Base-by-base conservation (phyloP, 345 rosid species). In the Bruguiera parviflora region DNA sequence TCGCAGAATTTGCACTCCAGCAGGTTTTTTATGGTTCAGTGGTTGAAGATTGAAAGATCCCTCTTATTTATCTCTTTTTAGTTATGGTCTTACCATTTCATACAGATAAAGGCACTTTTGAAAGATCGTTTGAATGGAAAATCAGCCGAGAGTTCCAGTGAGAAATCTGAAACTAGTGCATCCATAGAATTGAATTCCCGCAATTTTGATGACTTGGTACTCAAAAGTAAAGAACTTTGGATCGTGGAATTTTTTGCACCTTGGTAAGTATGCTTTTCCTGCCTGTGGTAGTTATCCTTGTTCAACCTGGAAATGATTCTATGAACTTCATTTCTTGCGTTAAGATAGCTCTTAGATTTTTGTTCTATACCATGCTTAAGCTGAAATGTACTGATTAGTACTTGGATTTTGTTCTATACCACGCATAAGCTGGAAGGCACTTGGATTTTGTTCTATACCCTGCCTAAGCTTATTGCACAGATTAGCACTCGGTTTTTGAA, bases 211-310 rank as follows among this genome's bases (percentile, higher is more conserved):
- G 90, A 91, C 74, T 72, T 89, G 87, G 97, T 94, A 56, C 79
- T 78, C 67, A 85, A 86, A 84, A 91, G 98, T 80, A 91, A 89
- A 82, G 92, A 91, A 19, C 90, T 91, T 64, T 94, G 98, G 98
- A 75, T 94, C 67, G 91, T 94, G 75, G 98, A 94, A 80, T 91
- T 94, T 74, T 91, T 91, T 55, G 97, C 98, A 64, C 98, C 98
- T 70, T 94, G 98, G 97, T 96, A 84, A 73, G 90, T 67, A 16
- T 58, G 37, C 59, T 53, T 53, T 31, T 5, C 8, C 5, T 6
- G 19, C 20, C 55, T 51, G 35, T 61, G 37, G 5, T 32, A 27
- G 19, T 72, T 33, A 43, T 72, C 39, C 47, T 62, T 61, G 51
- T 21, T 49, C 47, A 49, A 20, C 49, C 58, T 47, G 21, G 18